Base-by-base conservation (phyloP, 805 yeast genomes). In the Myxozyma nipponensis region DNA sequence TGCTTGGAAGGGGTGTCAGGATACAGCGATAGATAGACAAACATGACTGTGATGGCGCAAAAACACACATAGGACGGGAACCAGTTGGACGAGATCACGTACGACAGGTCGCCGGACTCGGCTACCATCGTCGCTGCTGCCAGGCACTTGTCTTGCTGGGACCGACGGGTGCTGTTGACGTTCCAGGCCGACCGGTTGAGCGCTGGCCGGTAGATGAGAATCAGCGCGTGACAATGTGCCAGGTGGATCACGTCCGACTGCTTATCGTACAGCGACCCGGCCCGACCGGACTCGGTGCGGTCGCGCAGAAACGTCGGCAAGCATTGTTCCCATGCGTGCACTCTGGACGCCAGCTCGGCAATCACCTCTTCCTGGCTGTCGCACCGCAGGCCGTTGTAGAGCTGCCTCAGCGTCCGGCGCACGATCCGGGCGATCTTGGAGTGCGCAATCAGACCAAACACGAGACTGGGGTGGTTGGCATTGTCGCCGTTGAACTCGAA, bases 41-140 rank as follows among this genome's bases (percentile, higher is more conserved):
- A 52, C 56, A 52, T 52, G 35, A 52, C 50, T 15, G 54, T 52
- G 21, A 49, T 41, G 5, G 56, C 42, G 34, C 56, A 52, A 37
- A 52, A 52, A 3, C 22, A 47, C 21, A 52, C 37, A 32, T 52
- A 52, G 10, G 56, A 32, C 1, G 32, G 38, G 30, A 43, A 42
- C 56, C 56, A 52, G 21, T 44, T 36, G 25, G 56, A 42, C 4
- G 54, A 56, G 4, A 49, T 36, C 7, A 52, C 13, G 4, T 34
- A 6, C 10, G 30, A 18, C 18, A 46, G 43, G 6, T 35, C 52
- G 25, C 46, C 39, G 34, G 45, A 37, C 3, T 45, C 44, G 2
- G 56, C 42, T 10, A 52, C 54, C 15, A 22, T 5, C 10, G 50
- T 17, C 5, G 56, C 56, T 4, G 50, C 49, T 15, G 34, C 47